Conservation (phyloP, 176 grass and related monocot species). For the Aegilops sharonensis region DNA sequence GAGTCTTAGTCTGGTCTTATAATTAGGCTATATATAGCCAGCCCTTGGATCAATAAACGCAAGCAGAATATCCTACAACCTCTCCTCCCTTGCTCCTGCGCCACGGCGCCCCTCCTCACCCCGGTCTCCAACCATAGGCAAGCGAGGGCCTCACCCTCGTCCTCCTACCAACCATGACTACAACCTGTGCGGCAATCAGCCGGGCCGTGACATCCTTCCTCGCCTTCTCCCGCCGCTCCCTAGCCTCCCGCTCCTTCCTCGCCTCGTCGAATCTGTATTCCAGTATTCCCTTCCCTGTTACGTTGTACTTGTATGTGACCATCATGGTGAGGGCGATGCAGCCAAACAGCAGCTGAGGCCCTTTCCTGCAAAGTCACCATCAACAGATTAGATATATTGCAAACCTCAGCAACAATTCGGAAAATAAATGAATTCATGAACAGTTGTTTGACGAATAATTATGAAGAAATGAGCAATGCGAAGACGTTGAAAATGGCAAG, state of each 20-base stretch:
- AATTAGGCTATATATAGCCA: too few species aligned
- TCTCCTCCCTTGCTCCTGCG: too few species aligned
- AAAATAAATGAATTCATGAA: too few species aligned
- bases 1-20: too few species aligned
- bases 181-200: too few species aligned
- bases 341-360: background rate
- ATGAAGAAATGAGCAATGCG: background rate
- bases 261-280: background rate
- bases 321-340: background rate
- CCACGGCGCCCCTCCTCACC: too few species aligned
- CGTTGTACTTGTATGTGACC: background rate
- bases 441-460: background rate
- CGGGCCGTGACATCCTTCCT: too few species aligned
- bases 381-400: background rate
- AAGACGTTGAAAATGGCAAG: background rate
- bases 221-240: background rate
- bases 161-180: too few species aligned
- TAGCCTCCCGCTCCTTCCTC: background rate
- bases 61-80: too few species aligned
- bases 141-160: too few species aligned
- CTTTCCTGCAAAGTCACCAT: background rate
- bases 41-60: too few species aligned
- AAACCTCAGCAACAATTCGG: background rate
- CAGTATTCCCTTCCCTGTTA: background rate
- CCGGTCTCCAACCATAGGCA: too few species aligned